Evolutionary conservation across 129 eudicot genomes (phyloP).

Genomic region (Calendula officinalis): DNA sequence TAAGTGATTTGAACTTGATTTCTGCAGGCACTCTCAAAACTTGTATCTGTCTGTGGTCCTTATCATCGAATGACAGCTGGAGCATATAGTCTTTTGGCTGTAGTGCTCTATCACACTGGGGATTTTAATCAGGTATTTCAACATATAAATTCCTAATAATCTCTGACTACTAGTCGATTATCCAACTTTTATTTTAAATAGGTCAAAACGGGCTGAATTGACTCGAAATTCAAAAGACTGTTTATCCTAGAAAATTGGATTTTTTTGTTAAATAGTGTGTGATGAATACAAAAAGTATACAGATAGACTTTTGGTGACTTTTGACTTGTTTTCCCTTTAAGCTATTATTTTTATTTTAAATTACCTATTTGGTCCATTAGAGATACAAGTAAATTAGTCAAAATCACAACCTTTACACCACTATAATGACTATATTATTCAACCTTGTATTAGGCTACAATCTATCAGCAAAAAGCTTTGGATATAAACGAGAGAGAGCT

Average conservation of each 20-base stretch:
- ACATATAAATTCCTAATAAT: slow-evolving; percentile 14
- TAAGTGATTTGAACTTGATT: slow-evolving; percentile 4
- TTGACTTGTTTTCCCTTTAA: neutral
- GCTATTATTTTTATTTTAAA: neutral
- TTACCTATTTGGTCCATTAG: slow-evolving; percentile 1
- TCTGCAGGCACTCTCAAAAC: slow-evolving; percentile 85
- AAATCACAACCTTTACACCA: neutral
- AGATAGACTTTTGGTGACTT: neutral
- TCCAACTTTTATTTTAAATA: neutral
- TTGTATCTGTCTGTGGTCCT: slow-evolving; percentile 92
- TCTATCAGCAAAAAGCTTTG: slow-evolving; percentile 95
- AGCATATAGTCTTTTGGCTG: slow-evolving; percentile 98
- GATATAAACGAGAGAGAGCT: slow-evolving; percentile 98
- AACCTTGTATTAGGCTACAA: slow-evolving; percentile 62
- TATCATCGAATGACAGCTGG: slow-evolving; percentile 99
- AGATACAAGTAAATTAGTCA: neutral
- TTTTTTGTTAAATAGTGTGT: neutral
- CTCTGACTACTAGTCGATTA: neutral
- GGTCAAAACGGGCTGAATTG: neutral
- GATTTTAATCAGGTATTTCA: slow-evolving; percentile 88
- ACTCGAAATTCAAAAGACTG: neutral
- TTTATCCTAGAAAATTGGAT: neutral
- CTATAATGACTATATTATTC: slow-evolving; percentile 9
- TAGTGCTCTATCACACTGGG: slow-evolving; percentile 95
- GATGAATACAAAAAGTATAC: slow-evolving; percentile 3